Percentiles rank a stretch among this genome's conserved stretches.
Evolutionary conservation across 352 stramenopile species (phyloP).

Genomic region (Phytophthora hibernalis): DNA sequence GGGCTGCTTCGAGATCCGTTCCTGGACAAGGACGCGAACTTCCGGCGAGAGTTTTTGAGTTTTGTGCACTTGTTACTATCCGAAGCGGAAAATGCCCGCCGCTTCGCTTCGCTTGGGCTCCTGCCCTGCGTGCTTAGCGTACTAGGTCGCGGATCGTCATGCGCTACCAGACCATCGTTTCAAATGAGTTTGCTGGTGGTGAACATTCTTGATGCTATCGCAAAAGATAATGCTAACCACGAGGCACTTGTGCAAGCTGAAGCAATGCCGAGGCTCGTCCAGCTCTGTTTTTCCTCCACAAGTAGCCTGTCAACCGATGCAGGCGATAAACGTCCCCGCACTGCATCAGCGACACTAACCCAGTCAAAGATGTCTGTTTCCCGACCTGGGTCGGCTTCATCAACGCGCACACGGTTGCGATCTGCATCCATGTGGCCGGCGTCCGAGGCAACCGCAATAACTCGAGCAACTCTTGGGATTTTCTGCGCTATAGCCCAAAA

Average conservation of each 20-base stretch:
- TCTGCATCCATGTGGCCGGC: constrained; percentile 27
- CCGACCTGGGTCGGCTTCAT: constrained; percentile 25
- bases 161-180: constrained; percentile 26
- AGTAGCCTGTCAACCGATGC: not conserved
- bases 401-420: constrained; percentile 5
- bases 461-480: constrained; percentile 57
- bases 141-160: constrained; percentile 32
- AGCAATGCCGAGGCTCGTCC: constrained; percentile 54
- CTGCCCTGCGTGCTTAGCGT: constrained; percentile 63
- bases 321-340: constrained; percentile 23
- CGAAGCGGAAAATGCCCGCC: constrained; percentile 61
- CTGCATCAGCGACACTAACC: constrained; percentile 12
- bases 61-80: constrained; percentile 66
- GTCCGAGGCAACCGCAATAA: constrained; percentile 26
- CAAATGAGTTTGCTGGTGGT: constrained; percentile 61
- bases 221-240: constrained; percentile 61
- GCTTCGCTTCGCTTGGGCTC: constrained; percentile 65
- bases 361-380: constrained; percentile 7
- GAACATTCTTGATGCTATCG: constrained; percentile 63
- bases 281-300: constrained; percentile 53
- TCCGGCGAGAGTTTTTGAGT: constrained; percentile 68
- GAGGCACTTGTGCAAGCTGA: constrained; percentile 54
- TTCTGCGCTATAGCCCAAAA: constrained; percentile 76
- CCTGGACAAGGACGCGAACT: constrained; percentile 64
- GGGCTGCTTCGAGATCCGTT: constrained; percentile 69